Base-by-base conservation (phyloP, 257 asterid species). In the Anisodus acutangulus region DNA sequence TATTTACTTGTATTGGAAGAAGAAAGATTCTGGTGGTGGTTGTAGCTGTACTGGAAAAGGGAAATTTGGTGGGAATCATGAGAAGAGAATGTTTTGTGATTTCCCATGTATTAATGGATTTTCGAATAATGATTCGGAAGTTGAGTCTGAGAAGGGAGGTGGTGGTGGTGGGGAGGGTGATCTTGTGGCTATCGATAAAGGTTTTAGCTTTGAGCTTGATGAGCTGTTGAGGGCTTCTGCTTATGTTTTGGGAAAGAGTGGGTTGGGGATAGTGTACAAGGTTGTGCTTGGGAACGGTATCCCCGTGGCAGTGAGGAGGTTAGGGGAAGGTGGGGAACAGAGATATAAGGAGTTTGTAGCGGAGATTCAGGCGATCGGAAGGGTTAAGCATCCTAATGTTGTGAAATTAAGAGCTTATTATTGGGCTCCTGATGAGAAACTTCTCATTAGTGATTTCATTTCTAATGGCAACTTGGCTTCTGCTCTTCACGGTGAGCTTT, bases 191-290 rank as follows among this genome's bases (percentile, higher is more conserved):
- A 90, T 97, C 64, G 99, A 97, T 86, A 97, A 93, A 67, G 99
- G 99, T 70, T 97, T 97, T 60, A 95, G 79, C 85, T 92, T 92
- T 70, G 98, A 95, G 86, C 88, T 95, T 7, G 99, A 97, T 54
- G 99, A 97, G 91, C 85, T 97, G 68, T 83, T 97, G 92, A 95
- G 99, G 81, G 99, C 99, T 0, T 97, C 99, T 2, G 99, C 99
- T 58, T 97, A 97, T 83, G 99, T 94, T 26, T 87, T 94, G 88
- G 99, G 99, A 17, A 97, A 97, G 91, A 97, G 98, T 81, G 97
- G 99, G 22, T 87, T 93, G 83, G 99, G 99, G 86, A 95, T 97
- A 82, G 98, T 94, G 69, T 97, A 97, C 31, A 97, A 97, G 89
- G 99, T 97, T 85, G 99, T 97, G 86, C 93, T 97, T 0, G 98